Conservation (phyloP, 1,284 basidiomycete genomes). For the Fomitopsis schrenkii region DNA sequence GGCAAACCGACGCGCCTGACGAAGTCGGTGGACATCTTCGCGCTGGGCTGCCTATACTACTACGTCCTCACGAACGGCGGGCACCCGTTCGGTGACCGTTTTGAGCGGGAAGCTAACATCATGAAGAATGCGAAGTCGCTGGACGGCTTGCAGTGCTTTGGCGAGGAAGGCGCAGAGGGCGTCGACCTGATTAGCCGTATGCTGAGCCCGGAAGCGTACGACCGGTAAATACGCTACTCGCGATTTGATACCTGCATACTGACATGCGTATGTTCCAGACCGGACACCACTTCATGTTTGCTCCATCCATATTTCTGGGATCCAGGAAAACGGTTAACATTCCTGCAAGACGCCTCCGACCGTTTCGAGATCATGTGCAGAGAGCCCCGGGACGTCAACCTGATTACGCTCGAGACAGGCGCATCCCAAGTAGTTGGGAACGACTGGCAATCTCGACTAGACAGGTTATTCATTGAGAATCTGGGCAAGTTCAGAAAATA, state of each 20-base stretch:
- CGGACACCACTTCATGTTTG: conserved; percentile 82
- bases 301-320: conserved; percentile 98
- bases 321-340: conserved; percentile 78
- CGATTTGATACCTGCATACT: not conserved
- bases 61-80: conserved; percentile 85
- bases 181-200: conserved; percentile 74
- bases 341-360: conserved; percentile 96
- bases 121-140: conserved; percentile 75
- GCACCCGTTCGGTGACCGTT: conserved; percentile 90
- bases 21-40: conserved; percentile 93
- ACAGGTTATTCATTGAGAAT: conserved; percentile 89
- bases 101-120: conserved; percentile 90
- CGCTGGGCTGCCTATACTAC: conserved; percentile 90
- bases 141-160: conserved; percentile 69
- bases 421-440: conserved; percentile 70
- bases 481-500: conserved; percentile 97
- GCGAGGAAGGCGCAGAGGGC: conserved; percentile 90
- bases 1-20: conserved; percentile 69
- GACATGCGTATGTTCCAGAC: conserved; percentile 44
- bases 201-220: conserved; percentile 70
- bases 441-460: conserved; percentile 88
- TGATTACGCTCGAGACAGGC: conserved; percentile 73
- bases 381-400: conserved; percentile 78
- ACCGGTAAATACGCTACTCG: conserved; percentile 48
- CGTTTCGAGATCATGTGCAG: conserved; percentile 97